Percentiles rank a stretch among this genome's conserved stretches.
These are phyloP conservation scores for Barbatosphaeria neglecta DNA, from an alignment of 495 filamentous ascomycete genomes.

Conservation along the genomic window DNA sequence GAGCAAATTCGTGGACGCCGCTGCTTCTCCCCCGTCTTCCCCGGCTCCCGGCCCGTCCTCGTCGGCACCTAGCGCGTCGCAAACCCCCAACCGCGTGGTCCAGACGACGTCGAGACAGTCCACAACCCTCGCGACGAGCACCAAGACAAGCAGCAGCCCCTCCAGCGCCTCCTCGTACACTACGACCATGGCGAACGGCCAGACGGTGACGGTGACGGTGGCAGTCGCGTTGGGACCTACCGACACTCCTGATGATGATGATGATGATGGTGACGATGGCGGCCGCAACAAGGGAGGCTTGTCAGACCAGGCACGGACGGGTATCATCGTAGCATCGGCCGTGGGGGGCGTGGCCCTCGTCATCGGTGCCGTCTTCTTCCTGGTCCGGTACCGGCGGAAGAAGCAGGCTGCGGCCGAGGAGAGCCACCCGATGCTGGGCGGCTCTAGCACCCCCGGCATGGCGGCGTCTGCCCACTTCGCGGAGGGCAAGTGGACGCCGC, in stretches of 20 bases:
- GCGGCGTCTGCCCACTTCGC: too few relatives aligned
- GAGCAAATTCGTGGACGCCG: constrained; percentile 22
- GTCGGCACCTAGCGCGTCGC: too few relatives aligned
- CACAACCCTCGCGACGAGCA: not conserved
- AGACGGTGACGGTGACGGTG: constrained; percentile 1
- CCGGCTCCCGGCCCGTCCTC: constrained; percentile 14
- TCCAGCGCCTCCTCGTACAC: not conserved
- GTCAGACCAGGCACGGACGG: constrained; percentile 10
- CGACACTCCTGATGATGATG: not conserved
- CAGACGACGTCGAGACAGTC: constrained; percentile 5
- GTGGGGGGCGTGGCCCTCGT: constrained; percentile 12
- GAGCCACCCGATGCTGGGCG: constrained; percentile 21
- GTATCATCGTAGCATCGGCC: constrained; percentile 12
- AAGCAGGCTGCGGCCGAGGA: constrained; percentile 14
- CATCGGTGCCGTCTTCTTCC: constrained; percentile 6
- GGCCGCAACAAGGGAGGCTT: constrained; percentile 6
- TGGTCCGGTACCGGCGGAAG: constrained; percentile 9
- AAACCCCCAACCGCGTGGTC: constrained; percentile 2
- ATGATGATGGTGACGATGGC: constrained; percentile 1
- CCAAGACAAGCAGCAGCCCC: not conserved
- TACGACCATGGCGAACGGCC: not conserved
- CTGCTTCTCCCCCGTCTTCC: constrained; percentile 7
- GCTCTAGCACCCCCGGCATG: constrained; percentile 3
- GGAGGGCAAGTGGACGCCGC: constrained; percentile 2
- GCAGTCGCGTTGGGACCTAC: constrained; percentile 1